Evolutionary conservation across 371 early-diverging fungal genomes (phyloP), one percentile per base, ranked within the genome.

Genomic region (Capillidium rhysosporum): DNA sequence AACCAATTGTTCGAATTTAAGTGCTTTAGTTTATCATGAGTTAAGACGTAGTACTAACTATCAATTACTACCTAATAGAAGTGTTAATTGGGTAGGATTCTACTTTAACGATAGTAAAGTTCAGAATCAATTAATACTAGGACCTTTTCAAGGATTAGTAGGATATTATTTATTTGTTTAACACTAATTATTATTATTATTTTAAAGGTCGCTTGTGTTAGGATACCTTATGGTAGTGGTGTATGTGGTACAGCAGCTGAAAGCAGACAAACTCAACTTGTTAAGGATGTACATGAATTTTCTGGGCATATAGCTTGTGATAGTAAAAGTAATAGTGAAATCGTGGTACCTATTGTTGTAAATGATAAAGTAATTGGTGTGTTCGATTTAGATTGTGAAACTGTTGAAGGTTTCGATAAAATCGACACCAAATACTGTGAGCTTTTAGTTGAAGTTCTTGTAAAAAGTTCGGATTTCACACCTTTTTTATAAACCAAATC

Each of bases 251-350:
- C 82, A 1, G 82, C 84, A 1, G 88, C 88, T 2, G 53, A 55
- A 1, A 64, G 64, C 31, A 60, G 63, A 24, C 9, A 61, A 53
- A 70, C 83, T 0, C 66, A 79, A 51, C 56, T 90, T 1, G 79
- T 92, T 39, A 57, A 63, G 49, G 79, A 92, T 59, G 90, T 90
- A 24, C 84, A 86, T 62, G 68, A 69, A 39, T 90, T 89, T 55
- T 77, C 80, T 5, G 89, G 89, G 20, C 92, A 92, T 68, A 92
- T 92, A 64, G 89, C 91, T 1, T 92, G 92, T 58, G 92, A 92
- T 64, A 70, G 86, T 12, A 82, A 80, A 4, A 79, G 82, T n/a
- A 73, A 79, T 57, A 83, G 84, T 41, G 92, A 92, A 67, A 71
- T 90, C 38, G 92, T 92, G 0, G 79, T 92, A 39, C 92, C 92